Percentiles rank a stretch among this genome's conserved stretches.
These are phyloP conservation scores for Geotrichum restrictum DNA, from an alignment of 1,139 yeast genomes.

Conservation along the genomic window DNA sequence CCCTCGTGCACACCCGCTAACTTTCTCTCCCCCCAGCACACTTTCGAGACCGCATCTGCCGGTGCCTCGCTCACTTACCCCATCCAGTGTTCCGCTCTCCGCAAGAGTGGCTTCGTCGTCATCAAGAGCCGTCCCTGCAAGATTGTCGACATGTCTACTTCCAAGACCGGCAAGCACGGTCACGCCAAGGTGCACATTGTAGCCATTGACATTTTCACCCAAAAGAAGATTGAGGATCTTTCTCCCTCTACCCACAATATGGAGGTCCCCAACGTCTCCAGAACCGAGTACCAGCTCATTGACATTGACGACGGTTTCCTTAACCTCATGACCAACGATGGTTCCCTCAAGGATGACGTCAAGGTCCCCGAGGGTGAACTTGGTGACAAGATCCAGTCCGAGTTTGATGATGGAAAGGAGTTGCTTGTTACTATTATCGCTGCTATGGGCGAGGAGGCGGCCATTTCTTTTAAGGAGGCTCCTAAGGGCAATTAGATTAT, in stretches of 20 bases:
- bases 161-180: slow-evolving; percentile 99
- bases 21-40: slow-evolving; percentile 49
- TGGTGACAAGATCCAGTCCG: slow-evolving; percentile 86
- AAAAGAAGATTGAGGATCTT: slow-evolving; percentile 98
- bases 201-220: slow-evolving; percentile 97
- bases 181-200: slow-evolving; percentile 99
- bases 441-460: slow-evolving; percentile 99
- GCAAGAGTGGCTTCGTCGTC: slow-evolving; percentile 99
- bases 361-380: slow-evolving; percentile 96
- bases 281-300: slow-evolving; percentile 94
- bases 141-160: slow-evolving; percentile 99
- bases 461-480: slow-evolving; percentile 96
- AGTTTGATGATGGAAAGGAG: slow-evolving; percentile 97
- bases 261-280: slow-evolving; percentile 97
- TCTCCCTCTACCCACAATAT: slow-evolving; percentile 99
- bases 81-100: slow-evolving; percentile 99
- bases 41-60: slow-evolving; percentile 97
- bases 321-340: slow-evolving; percentile 92
- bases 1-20: too few species aligned
- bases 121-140: slow-evolving; percentile 99
- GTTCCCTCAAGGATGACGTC: slow-evolving; percentile 99
- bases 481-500: slow-evolving; percentile 55
- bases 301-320: slow-evolving; percentile 98
- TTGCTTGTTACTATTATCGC: slow-evolving; percentile 90
- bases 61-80: slow-evolving; percentile 99